Percentiles rank a stretch among this genome's conserved stretches.
phyloP scores from a whole-genome alignment of 257 asterid species.

The Salvia hispanica region DNA sequence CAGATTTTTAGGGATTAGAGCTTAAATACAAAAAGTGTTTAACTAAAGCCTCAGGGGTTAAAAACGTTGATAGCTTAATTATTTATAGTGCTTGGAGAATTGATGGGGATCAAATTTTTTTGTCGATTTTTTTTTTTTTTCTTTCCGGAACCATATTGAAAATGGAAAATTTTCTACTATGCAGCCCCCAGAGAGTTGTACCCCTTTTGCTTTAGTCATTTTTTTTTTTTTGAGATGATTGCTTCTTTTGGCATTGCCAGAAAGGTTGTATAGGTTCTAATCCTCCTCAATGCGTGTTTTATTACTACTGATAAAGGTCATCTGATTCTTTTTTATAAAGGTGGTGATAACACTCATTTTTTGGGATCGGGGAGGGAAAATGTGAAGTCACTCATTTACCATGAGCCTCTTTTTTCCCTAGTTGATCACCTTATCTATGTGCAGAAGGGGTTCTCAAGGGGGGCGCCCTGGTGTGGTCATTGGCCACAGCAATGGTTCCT shows the following conservation, averaged over 20 bases:
- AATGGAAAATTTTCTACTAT: neutral
- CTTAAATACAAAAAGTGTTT: neutral
- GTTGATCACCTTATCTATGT: constrained; percentile 26
- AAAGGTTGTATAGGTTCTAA: constrained; percentile 5
- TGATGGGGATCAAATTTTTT: constrained; percentile 14
- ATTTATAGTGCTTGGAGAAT: neutral
- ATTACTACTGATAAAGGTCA: constrained; percentile 2
- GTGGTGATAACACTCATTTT: constrained; percentile 1
- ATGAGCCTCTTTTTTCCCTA: constrained; percentile 14
- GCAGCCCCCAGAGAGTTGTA: constrained; percentile 2
- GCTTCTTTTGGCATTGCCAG: constrained; percentile 5
- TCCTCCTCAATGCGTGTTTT: constrained; percentile 18
- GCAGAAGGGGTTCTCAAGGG: constrained; percentile 87
- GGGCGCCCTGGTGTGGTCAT: constrained; percentile 89
- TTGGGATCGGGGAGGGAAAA: constrained; percentile 1
- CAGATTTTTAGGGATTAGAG: constrained; percentile 4
- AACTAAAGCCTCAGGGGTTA: neutral
- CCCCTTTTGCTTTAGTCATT: neutral
- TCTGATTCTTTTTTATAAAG: constrained; percentile 25
- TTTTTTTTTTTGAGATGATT: neutral
- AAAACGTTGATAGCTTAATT: constrained; percentile 19
- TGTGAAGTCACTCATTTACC: constrained; percentile 19
- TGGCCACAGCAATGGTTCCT: constrained; percentile 89
- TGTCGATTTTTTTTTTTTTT: neutral
- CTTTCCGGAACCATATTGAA: neutral